phyloP scores from a whole-genome alignment of 164 flowering plant genomes.

The Tetracentron sinense region DNA sequence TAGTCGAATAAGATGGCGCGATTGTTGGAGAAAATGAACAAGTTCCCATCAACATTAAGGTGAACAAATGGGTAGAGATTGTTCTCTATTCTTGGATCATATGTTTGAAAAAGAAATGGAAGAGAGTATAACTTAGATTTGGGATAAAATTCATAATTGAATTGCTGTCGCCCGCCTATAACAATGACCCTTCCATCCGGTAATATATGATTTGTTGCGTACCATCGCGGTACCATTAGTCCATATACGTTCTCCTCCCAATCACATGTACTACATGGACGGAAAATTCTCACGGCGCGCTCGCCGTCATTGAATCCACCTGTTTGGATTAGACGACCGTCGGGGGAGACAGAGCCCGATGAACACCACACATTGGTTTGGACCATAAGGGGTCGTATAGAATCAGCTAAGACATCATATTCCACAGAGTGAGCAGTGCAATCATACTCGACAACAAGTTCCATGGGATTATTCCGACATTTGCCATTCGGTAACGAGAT shows the following conservation, averaged over 20 bases:
- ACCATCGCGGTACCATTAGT: conserved; percentile 52
- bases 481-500: conserved; percentile 50
- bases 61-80: conserved; percentile 61
- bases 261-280: conserved; percentile 55
- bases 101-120: conserved; percentile 45
- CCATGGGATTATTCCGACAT: conserved; percentile 48
- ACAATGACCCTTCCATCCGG: conserved; percentile 65
- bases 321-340: conserved; percentile 66
- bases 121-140: conserved; percentile 28
- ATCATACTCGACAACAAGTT: conserved; percentile 31
- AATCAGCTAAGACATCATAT: conserved; percentile 46
- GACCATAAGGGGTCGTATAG: conserved; percentile 50
- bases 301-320: conserved; percentile 72
- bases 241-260: conserved; percentile 53
- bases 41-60: conserved; percentile 47
- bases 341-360: conserved; percentile 47
- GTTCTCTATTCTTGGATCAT: conserved; percentile 40
- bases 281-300: conserved; percentile 34
- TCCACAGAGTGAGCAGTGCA: conserved; percentile 86
- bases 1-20: conserved; percentile 51
- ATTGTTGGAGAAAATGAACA: conserved; percentile 61
- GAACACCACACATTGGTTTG: conserved; percentile 78
- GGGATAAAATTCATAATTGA: conserved; percentile 76
- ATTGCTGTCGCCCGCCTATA: conserved; percentile 64
- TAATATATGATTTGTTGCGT: conserved; percentile 66